Evolutionary conservation across 139 green algal genomes (phyloP).

Genomic region (Pseudopediastrum boryanum): DNA sequence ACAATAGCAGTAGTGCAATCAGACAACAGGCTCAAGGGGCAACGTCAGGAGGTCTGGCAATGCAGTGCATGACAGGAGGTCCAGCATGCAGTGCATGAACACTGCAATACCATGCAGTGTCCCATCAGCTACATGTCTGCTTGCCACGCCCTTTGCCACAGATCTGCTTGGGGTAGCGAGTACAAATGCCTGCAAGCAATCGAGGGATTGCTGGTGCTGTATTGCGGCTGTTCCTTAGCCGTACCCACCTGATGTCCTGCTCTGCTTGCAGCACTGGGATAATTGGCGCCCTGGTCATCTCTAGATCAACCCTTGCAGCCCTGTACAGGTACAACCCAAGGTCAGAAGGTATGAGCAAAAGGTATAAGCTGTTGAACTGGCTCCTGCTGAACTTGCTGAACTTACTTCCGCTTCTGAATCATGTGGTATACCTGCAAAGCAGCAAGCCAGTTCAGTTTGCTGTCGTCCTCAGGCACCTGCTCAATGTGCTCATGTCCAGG

Average conservation of each 20-base stretch:
- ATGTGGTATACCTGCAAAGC: slow-evolving; percentile 25
- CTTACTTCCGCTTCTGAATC: slow-evolving; percentile 42
- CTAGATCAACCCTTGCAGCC: slow-evolving; percentile 41
- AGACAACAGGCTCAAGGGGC: neutral
- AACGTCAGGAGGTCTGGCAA: neutral
- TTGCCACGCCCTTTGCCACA: neutral
- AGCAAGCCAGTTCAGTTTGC: neutral
- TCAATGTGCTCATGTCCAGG: too few species aligned
- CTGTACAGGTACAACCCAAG: slow-evolving; percentile 37
- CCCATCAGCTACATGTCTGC: neutral
- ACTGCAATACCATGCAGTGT: neutral
- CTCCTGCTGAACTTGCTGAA: neutral
- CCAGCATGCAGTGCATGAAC: neutral
- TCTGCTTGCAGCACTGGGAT: slow-evolving; percentile 60
- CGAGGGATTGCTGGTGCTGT: neutral
- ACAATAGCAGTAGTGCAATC: neutral
- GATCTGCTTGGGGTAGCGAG: neutral
- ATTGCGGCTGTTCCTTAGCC: neutral
- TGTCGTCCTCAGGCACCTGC: neutral
- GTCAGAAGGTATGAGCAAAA: neutral
- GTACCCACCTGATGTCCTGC: slow-evolving; percentile 55
- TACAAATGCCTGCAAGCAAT: neutral
- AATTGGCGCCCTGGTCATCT: slow-evolving; percentile 43
- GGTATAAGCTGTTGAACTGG: neutral
- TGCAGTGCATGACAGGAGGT: neutral